A percentile compares a stretch with the other conserved stretches of the same genome.
Evolutionary conservation across 208 protist species (phyloP).

Genomic region (Endotrypanum monterogeii): DNA sequence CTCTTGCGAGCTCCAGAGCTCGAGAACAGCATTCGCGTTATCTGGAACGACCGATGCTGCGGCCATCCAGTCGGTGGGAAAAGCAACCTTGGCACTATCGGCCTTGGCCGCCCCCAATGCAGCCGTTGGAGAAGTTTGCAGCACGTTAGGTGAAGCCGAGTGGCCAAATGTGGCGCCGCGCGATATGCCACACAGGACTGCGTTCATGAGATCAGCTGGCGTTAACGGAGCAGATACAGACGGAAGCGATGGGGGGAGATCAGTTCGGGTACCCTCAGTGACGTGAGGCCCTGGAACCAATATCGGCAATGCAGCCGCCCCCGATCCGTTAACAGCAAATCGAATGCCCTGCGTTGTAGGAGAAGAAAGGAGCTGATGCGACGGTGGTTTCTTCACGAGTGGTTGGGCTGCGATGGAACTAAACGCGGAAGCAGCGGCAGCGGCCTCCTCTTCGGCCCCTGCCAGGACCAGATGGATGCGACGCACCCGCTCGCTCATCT

Average conservation of each 20-base stretch:
- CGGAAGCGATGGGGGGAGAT: background rate
- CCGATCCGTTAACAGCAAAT: background rate
- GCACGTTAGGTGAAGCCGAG: background rate
- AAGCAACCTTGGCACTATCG: background rate
- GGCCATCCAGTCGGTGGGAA: background rate
- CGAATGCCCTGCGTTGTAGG: background rate
- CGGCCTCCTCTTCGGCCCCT: constrained; percentile 3
- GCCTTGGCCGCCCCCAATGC: background rate
- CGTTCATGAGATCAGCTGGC: constrained; percentile 4
- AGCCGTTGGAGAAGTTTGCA: background rate
- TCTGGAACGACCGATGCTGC: background rate
- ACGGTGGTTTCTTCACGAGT: background rate
- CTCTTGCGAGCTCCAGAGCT: constrained; percentile 51
- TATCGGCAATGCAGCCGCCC: background rate
- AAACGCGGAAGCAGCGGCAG: background rate
- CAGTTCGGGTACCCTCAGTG: background rate
- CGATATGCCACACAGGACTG: background rate
- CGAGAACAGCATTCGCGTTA: constrained; percentile 22
- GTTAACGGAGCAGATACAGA: background rate
- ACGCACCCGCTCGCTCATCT: constrained; percentile 59
- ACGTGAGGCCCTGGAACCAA: background rate
- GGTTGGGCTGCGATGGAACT: background rate
- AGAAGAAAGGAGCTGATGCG: background rate
- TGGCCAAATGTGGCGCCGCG: no score
- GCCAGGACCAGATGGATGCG: constrained; percentile 49